Conservation (phyloP, 202 grass and related monocot genomes). For the Eragrostis tef region DNA sequence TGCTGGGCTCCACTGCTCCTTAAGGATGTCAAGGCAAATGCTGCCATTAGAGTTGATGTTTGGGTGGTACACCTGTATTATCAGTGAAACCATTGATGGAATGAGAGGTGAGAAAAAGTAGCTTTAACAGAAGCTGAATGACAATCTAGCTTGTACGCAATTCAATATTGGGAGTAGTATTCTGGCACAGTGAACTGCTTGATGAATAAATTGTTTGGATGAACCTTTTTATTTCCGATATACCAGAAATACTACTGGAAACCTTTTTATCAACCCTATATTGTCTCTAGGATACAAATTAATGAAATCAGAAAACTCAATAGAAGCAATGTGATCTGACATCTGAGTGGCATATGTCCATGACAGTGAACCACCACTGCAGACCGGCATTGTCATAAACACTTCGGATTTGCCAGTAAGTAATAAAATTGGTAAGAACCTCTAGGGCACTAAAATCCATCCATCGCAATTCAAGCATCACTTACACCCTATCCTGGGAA, state of each 20-base stretch:
- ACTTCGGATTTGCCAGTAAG: not conserved
- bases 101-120: slow-evolving; percentile 16
- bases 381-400: not conserved
- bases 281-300: not conserved
- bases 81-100: not conserved
- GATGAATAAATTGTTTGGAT: not conserved
- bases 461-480: slow-evolving; percentile 12
- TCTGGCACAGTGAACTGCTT: not conserved
- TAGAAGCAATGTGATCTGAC: not conserved
- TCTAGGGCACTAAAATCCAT: not conserved
- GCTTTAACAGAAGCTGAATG: not conserved
- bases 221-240: not conserved
- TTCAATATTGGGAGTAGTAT: too few species aligned
- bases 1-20: slow-evolving; percentile 92
- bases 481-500: too few species aligned
- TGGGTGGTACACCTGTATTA: slow-evolving; percentile 75
- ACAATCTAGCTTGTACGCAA: not conserved
- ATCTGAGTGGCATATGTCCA: not conserved
- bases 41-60: slow-evolving; percentile 93
- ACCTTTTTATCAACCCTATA: not conserved
- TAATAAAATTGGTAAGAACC: not conserved
- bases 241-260: not conserved
- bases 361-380: not conserved
- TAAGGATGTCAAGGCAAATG: slow-evolving; percentile 93
- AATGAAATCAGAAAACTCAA: slow-evolving; percentile 23